A percentile compares a stretch with the other conserved stretches of the same genome.
Conservation (phyloP, 106 monocot genomes). For the Dioscorea dumetorum region DNA sequence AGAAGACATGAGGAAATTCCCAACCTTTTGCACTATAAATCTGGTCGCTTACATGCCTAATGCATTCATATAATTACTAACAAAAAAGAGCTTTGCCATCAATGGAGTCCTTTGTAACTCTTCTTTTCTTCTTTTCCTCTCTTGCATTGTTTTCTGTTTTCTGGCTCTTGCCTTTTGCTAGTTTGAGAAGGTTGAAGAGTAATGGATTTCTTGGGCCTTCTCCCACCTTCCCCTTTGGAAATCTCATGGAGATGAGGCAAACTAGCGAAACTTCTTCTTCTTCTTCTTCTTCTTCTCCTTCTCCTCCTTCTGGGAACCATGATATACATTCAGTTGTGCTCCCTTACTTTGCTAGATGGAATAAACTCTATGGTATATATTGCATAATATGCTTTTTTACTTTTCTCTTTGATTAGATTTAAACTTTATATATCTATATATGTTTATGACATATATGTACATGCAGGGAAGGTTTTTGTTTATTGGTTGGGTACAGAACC, state of each 20-base stretch:
- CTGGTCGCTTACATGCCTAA: too few species aligned
- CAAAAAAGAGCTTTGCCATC: too few species aligned
- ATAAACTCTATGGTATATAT: slow-evolving; percentile 17
- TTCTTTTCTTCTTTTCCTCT: not conserved
- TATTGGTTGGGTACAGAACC: slow-evolving; percentile 48
- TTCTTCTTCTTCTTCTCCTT: slow-evolving; percentile 4
- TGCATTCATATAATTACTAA: too few species aligned
- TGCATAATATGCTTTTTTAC: not conserved
- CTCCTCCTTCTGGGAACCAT: slow-evolving; percentile 4
- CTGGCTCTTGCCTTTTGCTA: slow-evolving; percentile 3
- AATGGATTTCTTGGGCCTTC: slow-evolving; percentile 12
- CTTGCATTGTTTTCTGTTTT: not conserved
- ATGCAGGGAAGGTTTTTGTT: slow-evolving; percentile 24
- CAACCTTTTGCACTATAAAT: too few species aligned
- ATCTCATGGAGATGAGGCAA: slow-evolving; percentile 11
- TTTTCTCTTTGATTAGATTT: not conserved
- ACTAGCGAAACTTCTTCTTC: not conserved
- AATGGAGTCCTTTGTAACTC: not conserved
- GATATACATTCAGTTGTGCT: slow-evolving; percentile 16
- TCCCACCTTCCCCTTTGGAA: slow-evolving; percentile 22
- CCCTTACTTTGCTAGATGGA: slow-evolving; percentile 24
- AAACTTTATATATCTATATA: not conserved
- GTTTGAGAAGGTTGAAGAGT: not conserved
- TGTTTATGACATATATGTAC: not conserved
- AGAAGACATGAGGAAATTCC: too few species aligned